These are phyloP conservation scores for Triticum monococcum DNA, from an alignment of 176 grass and related monocot species.

Conservation along the genomic window DNA sequence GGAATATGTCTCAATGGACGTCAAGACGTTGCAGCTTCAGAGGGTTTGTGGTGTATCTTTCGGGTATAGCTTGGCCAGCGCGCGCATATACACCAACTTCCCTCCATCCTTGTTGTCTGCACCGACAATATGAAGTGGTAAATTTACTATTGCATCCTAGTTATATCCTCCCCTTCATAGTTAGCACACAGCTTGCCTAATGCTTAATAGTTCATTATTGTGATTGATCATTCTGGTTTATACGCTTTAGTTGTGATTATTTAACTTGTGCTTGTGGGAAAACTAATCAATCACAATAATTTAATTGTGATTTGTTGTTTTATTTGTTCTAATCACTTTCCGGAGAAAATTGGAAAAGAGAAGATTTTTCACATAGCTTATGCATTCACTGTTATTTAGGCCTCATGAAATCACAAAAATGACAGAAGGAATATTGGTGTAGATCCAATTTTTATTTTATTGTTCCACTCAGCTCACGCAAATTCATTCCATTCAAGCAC, in stretches of 20 bases:
- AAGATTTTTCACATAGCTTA: too few species aligned
- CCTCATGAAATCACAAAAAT: too few species aligned
- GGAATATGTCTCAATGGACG: conserved; percentile 30
- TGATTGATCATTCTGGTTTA: neutral
- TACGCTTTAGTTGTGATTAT: neutral
- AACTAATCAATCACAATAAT: neutral
- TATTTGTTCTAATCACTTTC: too few species aligned
- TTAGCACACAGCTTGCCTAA: neutral
- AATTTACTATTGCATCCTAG: neutral
- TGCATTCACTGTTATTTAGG: too few species aligned
- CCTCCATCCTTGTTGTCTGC: neutral
- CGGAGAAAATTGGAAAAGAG: too few species aligned
- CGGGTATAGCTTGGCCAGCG: neutral
- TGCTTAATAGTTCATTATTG: neutral
- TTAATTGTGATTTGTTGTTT: too few species aligned
- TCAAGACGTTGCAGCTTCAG: conserved; percentile 15
- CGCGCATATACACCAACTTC: conserved; percentile 31
- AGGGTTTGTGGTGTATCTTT: conserved; percentile 13
- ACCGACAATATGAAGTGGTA: conserved; percentile 22
- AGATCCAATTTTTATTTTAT: too few species aligned
- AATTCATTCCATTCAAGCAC: too few species aligned
- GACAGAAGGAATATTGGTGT: too few species aligned
- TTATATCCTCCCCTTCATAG: neutral
- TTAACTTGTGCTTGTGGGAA: neutral
- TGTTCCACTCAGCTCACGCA: too few species aligned